phyloP scores from a whole-genome alignment of 2,329 filamentous ascomycete genomes.

The Aspergillus pseudonomiae region DNA sequence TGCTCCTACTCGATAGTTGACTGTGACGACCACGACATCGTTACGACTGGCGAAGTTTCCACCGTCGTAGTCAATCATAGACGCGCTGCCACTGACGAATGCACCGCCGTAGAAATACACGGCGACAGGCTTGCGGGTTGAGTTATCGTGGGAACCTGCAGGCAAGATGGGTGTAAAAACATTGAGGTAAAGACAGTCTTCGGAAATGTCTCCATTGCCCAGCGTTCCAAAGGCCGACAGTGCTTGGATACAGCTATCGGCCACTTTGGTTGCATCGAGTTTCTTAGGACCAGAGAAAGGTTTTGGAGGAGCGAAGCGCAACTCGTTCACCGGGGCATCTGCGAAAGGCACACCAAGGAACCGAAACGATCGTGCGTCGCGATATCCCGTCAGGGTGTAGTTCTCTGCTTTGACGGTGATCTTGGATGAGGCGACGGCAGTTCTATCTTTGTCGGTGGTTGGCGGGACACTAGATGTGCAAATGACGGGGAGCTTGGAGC shows the following conservation, averaged over 20 bases:
- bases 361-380: conserved; percentile 32
- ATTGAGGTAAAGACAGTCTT: conserved; percentile 42
- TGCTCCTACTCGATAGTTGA: conserved; percentile 40
- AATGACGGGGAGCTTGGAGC: conserved; percentile 20
- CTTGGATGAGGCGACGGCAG: conserved; percentile 21
- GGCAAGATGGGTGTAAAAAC: conserved; percentile 38
- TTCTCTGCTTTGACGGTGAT: conserved; percentile 19
- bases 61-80: conserved; percentile 36
- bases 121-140: conserved; percentile 25
- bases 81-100: conserved; percentile 32
- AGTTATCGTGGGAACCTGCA: conserved; percentile 7
- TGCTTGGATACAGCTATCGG: conserved; percentile 26
- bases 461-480: conserved; percentile 26
- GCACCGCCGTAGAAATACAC: conserved; percentile 41
- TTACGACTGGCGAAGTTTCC: conserved; percentile 39
- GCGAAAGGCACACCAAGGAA: conserved; percentile 55
- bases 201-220: conserved; percentile 25
- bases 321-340: conserved; percentile 47
- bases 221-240: conserved; percentile 17
- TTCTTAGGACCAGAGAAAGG: conserved; percentile 27
- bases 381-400: conserved; percentile 30
- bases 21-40: conserved; percentile 39
- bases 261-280: conserved; percentile 34
- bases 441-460: conserved; percentile 22
- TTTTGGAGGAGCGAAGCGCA: conserved; percentile 46